Percentiles rank a stretch among this genome's conserved stretches.
Conservation (phyloP, 2,329 filamentous ascomycete genomes). For the Colletotrichum eremochloae region DNA sequence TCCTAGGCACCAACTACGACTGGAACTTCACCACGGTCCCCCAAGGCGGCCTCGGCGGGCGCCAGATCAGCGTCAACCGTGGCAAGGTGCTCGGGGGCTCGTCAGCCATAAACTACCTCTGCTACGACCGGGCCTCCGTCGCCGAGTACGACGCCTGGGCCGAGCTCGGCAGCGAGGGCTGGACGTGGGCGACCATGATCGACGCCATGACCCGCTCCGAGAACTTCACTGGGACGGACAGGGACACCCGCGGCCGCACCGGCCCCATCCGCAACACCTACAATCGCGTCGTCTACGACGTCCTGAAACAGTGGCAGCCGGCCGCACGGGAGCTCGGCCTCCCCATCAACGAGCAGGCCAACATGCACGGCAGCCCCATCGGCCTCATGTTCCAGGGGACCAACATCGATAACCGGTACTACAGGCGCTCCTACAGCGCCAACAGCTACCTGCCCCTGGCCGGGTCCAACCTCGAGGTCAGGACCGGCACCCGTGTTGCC, state of each 20-base stretch:
- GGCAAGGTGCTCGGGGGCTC: slow-evolving; percentile 65
- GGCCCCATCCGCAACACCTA: slow-evolving; percentile 44
- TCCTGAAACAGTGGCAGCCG: slow-evolving; percentile 39
- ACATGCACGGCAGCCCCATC: slow-evolving; percentile 40
- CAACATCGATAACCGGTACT: slow-evolving; percentile 50
- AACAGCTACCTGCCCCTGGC: slow-evolving; percentile 52
- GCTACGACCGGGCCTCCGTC: slow-evolving; percentile 53
- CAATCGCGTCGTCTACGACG: slow-evolving; percentile 36
- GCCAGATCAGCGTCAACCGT: slow-evolving; percentile 57
- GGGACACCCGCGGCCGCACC: slow-evolving; percentile 41
- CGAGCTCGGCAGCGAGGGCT: slow-evolving; percentile 52
- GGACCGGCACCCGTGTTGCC: slow-evolving; percentile 52
- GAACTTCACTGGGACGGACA: slow-evolving; percentile 45
- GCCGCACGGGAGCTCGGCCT: slow-evolving; percentile 25
- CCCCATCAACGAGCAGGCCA: slow-evolving; percentile 23
- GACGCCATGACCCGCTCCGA: slow-evolving; percentile 48
- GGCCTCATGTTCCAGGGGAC: slow-evolving; percentile 48
- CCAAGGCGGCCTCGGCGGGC: slow-evolving; percentile 55
- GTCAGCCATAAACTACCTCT: slow-evolving; percentile 60
- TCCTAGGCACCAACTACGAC: slow-evolving; percentile 49
- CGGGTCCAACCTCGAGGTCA: slow-evolving; percentile 54
- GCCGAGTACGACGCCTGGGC: slow-evolving; percentile 56
- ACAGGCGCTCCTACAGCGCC: slow-evolving; percentile 51
- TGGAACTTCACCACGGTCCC: slow-evolving; percentile 60
- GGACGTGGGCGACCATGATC: slow-evolving; percentile 55